Conservation (phyloP, 2,329 filamentous ascomycete genomes). For the Alternaria burnsii region DNA sequence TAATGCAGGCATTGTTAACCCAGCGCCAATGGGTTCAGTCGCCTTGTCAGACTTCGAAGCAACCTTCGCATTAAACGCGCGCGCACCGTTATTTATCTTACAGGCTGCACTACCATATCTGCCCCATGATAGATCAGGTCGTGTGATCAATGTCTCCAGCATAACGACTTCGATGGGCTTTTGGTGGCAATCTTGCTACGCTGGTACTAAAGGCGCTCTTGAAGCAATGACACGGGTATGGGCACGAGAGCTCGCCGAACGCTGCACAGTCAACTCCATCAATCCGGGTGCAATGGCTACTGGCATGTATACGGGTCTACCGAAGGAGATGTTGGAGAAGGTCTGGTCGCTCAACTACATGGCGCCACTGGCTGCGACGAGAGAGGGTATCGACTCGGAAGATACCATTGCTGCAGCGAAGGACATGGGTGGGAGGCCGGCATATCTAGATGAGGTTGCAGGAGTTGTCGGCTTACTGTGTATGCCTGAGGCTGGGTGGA, state of each 20-base stretch:
- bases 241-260: conserved; percentile 66
- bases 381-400: conserved; percentile 49
- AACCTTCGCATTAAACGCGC: conserved; percentile 68
- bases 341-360: conserved; percentile 66
- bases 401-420: conserved; percentile 67
- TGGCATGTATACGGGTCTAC: conserved; percentile 65
- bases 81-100: conserved; percentile 67
- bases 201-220: conserved; percentile 69
- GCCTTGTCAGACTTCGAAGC: conserved; percentile 46
- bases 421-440: conserved; percentile 61
- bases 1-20: not conserved
- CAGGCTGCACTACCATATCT: conserved; percentile 74
- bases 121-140: conserved; percentile 68
- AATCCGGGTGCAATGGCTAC: conserved; percentile 67
- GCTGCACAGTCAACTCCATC: conserved; percentile 68
- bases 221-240: conserved; percentile 72
- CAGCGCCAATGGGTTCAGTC: not conserved
- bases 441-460: conserved; percentile 72
- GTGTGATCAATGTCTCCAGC: conserved; percentile 67
- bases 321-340: conserved; percentile 65
- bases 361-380: conserved; percentile 68
- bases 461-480: conserved; percentile 78
- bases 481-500: conserved; percentile 71
- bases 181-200: conserved; percentile 65
- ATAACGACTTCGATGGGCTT: conserved; percentile 65